A percentile compares a stretch with the other conserved stretches of the same genome.
phyloP scores from a whole-genome alignment of 2,329 filamentous ascomycete genomes.

The Biscogniauxia marginata region DNA sequence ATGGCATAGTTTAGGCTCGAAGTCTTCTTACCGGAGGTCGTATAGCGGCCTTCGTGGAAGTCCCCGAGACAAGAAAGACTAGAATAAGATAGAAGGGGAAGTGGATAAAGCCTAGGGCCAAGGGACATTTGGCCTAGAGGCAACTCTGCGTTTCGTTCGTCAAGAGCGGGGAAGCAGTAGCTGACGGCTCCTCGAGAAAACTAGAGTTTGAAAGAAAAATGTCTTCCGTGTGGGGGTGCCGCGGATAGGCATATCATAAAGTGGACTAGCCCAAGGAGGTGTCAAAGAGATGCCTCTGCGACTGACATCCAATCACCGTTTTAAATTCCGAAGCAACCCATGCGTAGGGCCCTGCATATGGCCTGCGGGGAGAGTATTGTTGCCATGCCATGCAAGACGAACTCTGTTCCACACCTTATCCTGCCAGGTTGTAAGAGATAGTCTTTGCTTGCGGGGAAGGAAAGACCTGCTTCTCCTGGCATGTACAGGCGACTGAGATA shows the following conservation, averaged over 20 bases:
- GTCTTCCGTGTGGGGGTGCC: slow-evolving; percentile 15
- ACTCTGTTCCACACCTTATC: neutral
- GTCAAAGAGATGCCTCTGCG: neutral
- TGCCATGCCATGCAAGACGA: neutral
- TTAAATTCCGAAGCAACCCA: neutral
- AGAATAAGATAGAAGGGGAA: neutral
- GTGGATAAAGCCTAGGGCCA: neutral
- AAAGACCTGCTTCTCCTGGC: slow-evolving; percentile 18
- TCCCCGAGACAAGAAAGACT: neutral
- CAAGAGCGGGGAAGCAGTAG: neutral
- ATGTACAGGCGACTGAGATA: slow-evolving; percentile 21
- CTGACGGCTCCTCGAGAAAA: neutral
- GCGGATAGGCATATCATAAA: neutral
- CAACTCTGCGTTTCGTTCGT: neutral
- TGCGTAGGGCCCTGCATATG: neutral
- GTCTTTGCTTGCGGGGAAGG: neutral
- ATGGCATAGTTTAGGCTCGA: neutral
- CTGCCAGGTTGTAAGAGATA: neutral
- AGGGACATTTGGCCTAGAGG: neutral
- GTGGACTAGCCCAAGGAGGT: neutral
- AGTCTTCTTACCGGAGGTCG: neutral
- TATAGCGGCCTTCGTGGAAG: neutral
- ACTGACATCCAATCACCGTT: neutral
- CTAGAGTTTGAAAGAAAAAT: neutral
- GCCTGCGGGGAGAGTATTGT: neutral